phyloP scores from a whole-genome alignment of 345 rosid genomes.

The Microthlaspi erraticum region DNA sequence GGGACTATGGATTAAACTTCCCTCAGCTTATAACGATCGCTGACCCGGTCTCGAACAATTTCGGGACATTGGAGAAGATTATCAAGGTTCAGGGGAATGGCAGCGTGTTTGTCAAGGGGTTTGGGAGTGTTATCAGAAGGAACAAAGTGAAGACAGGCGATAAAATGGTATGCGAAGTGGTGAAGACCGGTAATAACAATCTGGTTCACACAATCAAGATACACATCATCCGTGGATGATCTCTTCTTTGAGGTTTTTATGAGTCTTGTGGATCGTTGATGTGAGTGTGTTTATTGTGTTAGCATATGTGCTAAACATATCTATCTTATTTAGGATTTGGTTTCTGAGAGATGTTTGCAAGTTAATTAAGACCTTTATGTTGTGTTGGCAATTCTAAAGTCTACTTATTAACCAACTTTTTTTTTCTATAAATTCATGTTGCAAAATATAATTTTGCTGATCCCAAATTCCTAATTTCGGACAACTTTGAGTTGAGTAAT shows the following conservation, averaged over 20 bases:
- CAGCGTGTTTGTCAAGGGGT: slow-evolving; percentile 26
- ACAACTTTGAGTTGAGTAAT: background rate
- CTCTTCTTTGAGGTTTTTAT: background rate
- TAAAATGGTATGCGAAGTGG: slow-evolving; percentile 27
- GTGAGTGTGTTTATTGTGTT: background rate
- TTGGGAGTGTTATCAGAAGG: slow-evolving; percentile 24
- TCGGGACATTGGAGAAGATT: slow-evolving; percentile 16
- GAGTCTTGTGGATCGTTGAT: background rate
- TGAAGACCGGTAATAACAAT: slow-evolving; percentile 9
- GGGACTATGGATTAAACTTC: slow-evolving; percentile 29
- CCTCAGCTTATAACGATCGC: background rate
- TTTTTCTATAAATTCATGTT: no score
- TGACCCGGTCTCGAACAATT: slow-evolving; percentile 13
- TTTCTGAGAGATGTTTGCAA: slow-evolving; percentile 9
- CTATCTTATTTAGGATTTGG: background rate
- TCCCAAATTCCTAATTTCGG: background rate
- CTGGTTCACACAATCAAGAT: slow-evolving; percentile 37
- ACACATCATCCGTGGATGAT: slow-evolving; percentile 10
- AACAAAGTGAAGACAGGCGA: slow-evolving; percentile 13
- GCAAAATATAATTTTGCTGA: no score
- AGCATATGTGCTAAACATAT: background rate
- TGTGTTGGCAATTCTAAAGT: no score
- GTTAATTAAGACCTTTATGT: background rate
- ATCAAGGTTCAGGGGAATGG: slow-evolving; percentile 22
- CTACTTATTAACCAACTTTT: background rate